Base-by-base conservation (phyloP, 2,329 filamentous ascomycete species). In the Aspergillus fijiensis region DNA sequence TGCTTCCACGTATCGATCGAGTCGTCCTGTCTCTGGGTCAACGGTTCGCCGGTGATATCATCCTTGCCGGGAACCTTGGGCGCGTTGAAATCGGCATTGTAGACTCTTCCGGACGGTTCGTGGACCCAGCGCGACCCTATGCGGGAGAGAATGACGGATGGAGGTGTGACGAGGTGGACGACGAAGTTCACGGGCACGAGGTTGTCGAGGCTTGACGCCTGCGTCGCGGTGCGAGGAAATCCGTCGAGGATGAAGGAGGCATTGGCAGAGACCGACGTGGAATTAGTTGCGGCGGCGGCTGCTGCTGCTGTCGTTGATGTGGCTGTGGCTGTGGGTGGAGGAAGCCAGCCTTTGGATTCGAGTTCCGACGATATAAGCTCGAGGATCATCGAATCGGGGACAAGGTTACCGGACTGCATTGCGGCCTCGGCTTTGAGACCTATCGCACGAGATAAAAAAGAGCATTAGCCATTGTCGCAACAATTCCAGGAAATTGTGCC, bases 241-340 rank as follows among this genome's bases (percentile, higher is more conserved):
- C 95, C 95, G 74, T 99, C 95, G 56, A 99, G 89, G 65, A 99
- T 90, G 76, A 97, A 98, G 0, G 92, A 96, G 9, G 92, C 92
- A 0, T 86, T 81, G 0, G 92, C 90, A 63, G 89, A 84, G 48
- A 95, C 84, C 52, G 88, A 74, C 61, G 62, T 73, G 51, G 88
- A 74, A 60, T 72, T 59, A 77, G 23, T 67, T 57, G 11, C 9
- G 7, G 7, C 27, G 9, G 27, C 27, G 9, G 33, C 14, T 27
- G 33, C 14, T 35, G 33, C 14, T 35, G 33, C 14, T 35, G 11
- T 35, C 33, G 12, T 35, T 35, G 33, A 12, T 35, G 12, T 16
- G 11, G 33, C 12, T 35, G 12, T 16, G 11, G 33, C 12, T 35
- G 33, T 35, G 33, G 33, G 14, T 16, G 72, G 72, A 31, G 81